A percentile compares a stretch with the other conserved stretches of the same genome.
Evolutionary conservation across 2,329 filamentous ascomycete genomes (phyloP).

Genomic region (Ophiostoma pallidulum): DNA sequence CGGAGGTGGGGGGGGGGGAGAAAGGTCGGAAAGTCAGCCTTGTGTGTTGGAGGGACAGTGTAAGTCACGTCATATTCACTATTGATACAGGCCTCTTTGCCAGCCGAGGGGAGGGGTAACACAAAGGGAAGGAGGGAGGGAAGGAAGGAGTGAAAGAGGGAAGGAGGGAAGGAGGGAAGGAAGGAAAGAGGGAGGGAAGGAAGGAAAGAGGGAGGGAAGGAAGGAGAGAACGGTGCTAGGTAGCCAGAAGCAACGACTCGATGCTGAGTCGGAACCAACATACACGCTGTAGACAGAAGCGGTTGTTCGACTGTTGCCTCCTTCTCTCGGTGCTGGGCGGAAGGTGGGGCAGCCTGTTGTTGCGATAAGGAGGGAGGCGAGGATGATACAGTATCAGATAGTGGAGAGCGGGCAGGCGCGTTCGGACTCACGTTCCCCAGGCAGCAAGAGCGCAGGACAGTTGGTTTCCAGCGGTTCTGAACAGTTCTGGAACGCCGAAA

Average conservation of each 20-base stretch:
- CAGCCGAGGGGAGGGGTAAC: not conserved
- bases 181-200: not conserved
- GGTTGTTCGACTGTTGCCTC: conserved; percentile 1
- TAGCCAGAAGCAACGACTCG: too few relatives aligned
- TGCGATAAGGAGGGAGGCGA: conserved; percentile 4
- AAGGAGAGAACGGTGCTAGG: not conserved
- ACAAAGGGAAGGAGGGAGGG: not conserved
- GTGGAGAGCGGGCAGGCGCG: conserved; percentile 4
- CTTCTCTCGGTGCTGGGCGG: not conserved
- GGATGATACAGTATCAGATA: not conserved
- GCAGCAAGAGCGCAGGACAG: not conserved
- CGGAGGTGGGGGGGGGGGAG: not conserved
- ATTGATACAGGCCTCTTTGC: not conserved
- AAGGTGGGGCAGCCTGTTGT: conserved; percentile 7
- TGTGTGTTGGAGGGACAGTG: conserved; percentile 3
- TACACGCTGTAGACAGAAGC: not conserved
- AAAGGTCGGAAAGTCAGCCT: conserved; percentile 9
- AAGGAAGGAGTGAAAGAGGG: not conserved
- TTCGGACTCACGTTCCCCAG: not conserved
- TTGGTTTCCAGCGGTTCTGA: too few relatives aligned
- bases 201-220: not conserved
- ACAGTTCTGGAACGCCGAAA: not conserved
- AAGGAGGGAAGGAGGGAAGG: not conserved
- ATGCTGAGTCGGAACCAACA: too few relatives aligned
- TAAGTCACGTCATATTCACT: conserved; percentile 16